Evolutionary conservation across 2,329 filamentous ascomycete species (phyloP).

Genomic region (Tolypocladium nubicola): DNA sequence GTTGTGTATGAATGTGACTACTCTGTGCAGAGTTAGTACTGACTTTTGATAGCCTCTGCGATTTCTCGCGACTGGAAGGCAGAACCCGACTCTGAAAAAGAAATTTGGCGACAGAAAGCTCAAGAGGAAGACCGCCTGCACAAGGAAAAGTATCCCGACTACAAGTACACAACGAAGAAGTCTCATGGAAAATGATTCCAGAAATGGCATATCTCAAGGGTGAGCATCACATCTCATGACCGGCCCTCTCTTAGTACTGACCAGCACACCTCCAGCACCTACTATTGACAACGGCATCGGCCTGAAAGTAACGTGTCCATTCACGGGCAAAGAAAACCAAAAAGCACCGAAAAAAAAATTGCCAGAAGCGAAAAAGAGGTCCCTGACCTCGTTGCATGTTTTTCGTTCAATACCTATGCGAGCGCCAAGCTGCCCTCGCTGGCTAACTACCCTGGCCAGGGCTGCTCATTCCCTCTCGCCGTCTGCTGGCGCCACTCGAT

Average conservation of each 20-base stretch:
- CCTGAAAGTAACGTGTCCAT: too few species aligned
- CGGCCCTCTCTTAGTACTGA: neutral
- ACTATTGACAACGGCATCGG: too few species aligned
- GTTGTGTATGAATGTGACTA: conserved; percentile 15
- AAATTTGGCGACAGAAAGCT: conserved; percentile 11
- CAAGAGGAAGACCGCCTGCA: conserved; percentile 15
- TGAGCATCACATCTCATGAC: too few species aligned
- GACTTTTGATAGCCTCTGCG: conserved; percentile 11
- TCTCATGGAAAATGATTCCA: neutral
- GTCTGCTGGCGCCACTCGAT: neutral
- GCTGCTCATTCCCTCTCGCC: neutral
- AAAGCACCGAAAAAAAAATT: neutral
- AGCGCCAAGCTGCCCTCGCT: neutral
- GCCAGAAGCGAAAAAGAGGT: neutral
- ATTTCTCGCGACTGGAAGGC: conserved; percentile 17
- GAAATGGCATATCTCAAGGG: neutral
- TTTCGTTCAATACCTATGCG: neutral
- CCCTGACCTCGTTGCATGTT: neutral
- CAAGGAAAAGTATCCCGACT: conserved; percentile 15
- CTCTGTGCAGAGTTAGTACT: neutral
- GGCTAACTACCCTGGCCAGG: neutral
- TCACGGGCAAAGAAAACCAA: neutral
- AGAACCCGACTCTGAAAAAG: conserved; percentile 12
- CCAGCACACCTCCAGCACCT: too few species aligned
- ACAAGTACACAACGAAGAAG: conserved; percentile 13